phyloP scores from a whole-genome alignment of 1,284 basidiomycete species.

The Cystobasidiaceae sp. region DNA sequence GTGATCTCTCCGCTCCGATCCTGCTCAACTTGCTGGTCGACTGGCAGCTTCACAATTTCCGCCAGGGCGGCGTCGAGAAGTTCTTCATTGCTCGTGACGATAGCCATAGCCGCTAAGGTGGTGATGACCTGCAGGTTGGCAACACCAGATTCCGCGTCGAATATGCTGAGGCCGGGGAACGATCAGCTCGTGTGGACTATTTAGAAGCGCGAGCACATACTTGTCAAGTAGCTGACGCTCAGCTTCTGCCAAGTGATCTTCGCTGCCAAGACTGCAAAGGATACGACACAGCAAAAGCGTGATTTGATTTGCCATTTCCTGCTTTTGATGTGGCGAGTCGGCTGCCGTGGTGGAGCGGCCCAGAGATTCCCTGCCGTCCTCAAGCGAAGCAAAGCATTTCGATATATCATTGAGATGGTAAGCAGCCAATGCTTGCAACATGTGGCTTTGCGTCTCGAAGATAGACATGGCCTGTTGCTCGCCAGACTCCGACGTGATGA shows the following conservation, averaged over 20 bases:
- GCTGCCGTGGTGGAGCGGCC: conserved; percentile 48
- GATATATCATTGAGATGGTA: conserved; percentile 64
- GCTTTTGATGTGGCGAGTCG: conserved; percentile 39
- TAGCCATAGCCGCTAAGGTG: conserved; percentile 77
- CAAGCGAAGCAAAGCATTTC: conserved; percentile 61
- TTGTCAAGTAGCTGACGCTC: conserved; percentile 77
- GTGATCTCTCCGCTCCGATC: conserved; percentile 64
- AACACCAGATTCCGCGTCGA: conserved; percentile 53
- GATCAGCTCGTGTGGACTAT: conserved; percentile 12
- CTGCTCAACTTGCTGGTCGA: conserved; percentile 58
- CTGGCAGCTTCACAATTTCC: conserved; percentile 65
- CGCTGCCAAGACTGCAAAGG: conserved; percentile 71
- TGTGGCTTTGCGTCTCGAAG: conserved; percentile 61
- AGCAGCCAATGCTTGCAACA: conserved; percentile 65
- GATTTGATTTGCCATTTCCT: conserved; percentile 67
- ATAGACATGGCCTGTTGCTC: not conserved
- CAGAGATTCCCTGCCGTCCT: conserved; percentile 54
- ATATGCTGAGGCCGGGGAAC: conserved; percentile 27
- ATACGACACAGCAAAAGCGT: conserved; percentile 69
- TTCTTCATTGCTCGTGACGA: conserved; percentile 68
- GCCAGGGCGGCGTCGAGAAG: conserved; percentile 80
- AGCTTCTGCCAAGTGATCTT: conserved; percentile 68
- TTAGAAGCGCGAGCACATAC: conserved; percentile 54
- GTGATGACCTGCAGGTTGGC: conserved; percentile 71
- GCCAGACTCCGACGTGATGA: conserved; percentile 51